Base-by-base conservation (phyloP, 176 grass and related monocot genomes). In the Chloris gayana region DNA sequence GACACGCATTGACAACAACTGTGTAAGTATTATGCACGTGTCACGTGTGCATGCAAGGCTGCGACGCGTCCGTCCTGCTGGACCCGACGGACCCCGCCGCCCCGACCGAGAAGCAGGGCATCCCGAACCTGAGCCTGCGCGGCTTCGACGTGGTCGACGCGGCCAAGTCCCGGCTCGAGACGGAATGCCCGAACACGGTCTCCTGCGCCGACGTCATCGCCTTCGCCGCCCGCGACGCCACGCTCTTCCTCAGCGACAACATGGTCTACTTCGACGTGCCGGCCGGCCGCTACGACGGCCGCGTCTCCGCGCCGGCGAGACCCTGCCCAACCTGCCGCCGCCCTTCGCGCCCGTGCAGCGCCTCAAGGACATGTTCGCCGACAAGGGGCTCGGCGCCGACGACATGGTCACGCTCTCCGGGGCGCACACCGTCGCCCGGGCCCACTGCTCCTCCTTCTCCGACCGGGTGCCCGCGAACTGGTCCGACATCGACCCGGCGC, bases 131-230 rank as follows among this genome's bases (percentile, higher is more conserved):
- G 7, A 78, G 87, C 39, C n/a, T 83, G 19, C 77, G 67, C 2
- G 86, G 80, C 29, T 88, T 73, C 60, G 80, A 88, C 30, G 72
- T 84, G 26, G 84, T 88, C 68, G 84, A 90, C 42, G 57, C 41
- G 2, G 67, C 67, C n/a, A 90, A 90, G 84, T 6, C 56, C 9
- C 65, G 73, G 15, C 54, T 91, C 6, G 84, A 91, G 70, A 5
- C 8, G 1, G 0, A 1, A 0, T 88, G 86, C 81, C 68, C 46
- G 0, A 34, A 35, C 32, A 10, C 7, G 1, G 81, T 84, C 5
- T 88, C 85, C 0, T 87, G 85, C 26, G 85, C 85, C 0, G 85
- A 87, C 85, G 51, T 87, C 17, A 34, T 83, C 27, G 80, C 86
- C 14, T 88, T 84, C 22, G 81, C 81, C 6, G 81, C 24, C 0